Percentiles rank a stretch among this genome's conserved stretches.
Conservation (phyloP, 2,329 filamentous ascomycete species). For the Rachicladosporium sp. region DNA sequence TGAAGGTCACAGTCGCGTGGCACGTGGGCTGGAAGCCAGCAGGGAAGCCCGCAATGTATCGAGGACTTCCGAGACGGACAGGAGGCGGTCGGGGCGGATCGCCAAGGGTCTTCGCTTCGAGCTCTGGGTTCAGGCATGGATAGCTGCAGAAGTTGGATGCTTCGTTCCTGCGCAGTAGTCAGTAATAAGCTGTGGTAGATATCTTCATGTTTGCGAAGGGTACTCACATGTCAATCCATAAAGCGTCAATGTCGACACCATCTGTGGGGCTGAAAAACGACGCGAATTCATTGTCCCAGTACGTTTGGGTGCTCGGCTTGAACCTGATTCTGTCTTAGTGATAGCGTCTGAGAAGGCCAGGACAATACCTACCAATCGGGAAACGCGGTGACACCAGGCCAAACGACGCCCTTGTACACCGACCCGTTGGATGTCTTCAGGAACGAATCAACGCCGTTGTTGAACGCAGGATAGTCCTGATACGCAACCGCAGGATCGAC, state of each 20-base stretch:
- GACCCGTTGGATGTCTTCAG: conserved; percentile 38
- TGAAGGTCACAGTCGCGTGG: conserved; percentile 21
- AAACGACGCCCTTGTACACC: conserved; percentile 54
- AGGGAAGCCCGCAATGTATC: conserved; percentile 57
- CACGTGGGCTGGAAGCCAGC: conserved; percentile 50
- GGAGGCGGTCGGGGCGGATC: conserved; percentile 51
- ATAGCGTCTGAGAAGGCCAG: too few relatives aligned
- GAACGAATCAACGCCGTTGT: conserved; percentile 8
- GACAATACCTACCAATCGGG: conserved; percentile 48
- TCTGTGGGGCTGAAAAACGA: conserved; percentile 50
- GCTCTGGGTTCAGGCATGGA: conserved; percentile 26
- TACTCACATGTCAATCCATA: conserved; percentile 41
- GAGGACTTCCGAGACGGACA: conserved; percentile 47
- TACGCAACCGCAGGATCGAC: conserved; percentile 51
- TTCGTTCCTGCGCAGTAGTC: conserved; percentile 1
- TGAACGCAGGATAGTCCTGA: conserved; percentile 9
- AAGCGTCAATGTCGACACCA: conserved; percentile 62
- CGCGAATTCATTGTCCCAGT: conserved; percentile 58
- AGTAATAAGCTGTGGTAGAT: neutral
- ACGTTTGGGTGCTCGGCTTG: conserved; percentile 47
- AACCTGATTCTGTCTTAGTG: conserved; percentile 29
- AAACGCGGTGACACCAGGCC: conserved; percentile 47
- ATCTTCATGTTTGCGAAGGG: neutral
- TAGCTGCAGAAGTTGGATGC: conserved; percentile 17
- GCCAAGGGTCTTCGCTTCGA: conserved; percentile 26